Percentiles rank a stretch among this genome's conserved stretches.
These are phyloP conservation scores for Serendipita sp. DNA, from an alignment of 768 basidiomycete genomes.

Conservation along the genomic window DNA sequence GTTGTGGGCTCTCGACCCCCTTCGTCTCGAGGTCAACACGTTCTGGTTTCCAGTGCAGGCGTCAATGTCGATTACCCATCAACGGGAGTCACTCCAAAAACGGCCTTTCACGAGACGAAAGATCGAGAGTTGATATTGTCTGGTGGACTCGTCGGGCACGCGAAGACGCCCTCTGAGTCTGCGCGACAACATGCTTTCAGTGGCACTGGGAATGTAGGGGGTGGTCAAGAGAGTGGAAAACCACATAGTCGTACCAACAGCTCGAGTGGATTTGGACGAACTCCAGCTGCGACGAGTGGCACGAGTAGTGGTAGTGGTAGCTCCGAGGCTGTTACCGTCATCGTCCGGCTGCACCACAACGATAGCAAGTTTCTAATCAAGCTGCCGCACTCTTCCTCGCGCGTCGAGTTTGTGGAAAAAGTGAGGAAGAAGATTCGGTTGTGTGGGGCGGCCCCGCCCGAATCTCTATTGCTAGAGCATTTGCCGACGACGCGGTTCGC, in stretches of 20 bases:
- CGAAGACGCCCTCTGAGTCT: background rate
- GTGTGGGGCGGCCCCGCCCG: slow-evolving; percentile 36
- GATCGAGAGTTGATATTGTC: background rate
- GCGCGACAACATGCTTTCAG: no score
- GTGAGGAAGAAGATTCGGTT: slow-evolving; percentile 87
- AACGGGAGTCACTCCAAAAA: background rate
- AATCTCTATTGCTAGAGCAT: background rate
- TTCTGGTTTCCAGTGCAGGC: background rate
- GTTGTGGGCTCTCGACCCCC: background rate
- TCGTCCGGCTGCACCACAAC: slow-evolving; percentile 2
- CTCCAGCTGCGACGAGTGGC: background rate
- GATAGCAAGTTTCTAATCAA: background rate
- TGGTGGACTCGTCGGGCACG: background rate
- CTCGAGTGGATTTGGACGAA: background rate
- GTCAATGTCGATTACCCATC: background rate
- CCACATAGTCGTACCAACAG: background rate
- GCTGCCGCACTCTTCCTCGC: background rate
- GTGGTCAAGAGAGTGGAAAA: background rate
- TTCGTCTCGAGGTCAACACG: background rate
- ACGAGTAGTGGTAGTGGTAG: background rate
- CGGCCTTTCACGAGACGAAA: background rate
- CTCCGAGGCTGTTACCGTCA: no score
- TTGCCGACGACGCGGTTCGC: background rate
- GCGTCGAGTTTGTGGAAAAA: slow-evolving; percentile 65
- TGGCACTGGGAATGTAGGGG: no score